These are phyloP conservation scores for Circinella umbellata DNA, from an alignment of 371 early-diverging fungal species.

Conservation along the genomic window DNA sequence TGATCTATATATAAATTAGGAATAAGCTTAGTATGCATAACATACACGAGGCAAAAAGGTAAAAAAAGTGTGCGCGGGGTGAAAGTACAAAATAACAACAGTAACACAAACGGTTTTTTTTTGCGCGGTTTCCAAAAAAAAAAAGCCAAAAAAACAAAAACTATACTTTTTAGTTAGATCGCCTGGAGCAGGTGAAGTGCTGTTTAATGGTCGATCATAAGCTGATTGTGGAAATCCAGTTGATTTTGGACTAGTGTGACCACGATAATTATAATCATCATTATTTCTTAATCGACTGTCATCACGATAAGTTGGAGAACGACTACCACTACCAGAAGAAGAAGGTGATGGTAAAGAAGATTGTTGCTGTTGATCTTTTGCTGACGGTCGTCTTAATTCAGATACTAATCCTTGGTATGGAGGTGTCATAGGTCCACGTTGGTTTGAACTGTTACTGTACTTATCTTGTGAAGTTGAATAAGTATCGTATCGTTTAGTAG, in stretches of 20 bases:
- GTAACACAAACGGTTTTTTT: too few relatives aligned
- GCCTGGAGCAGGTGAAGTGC: conserved; percentile 43
- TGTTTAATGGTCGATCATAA: conserved; percentile 37
- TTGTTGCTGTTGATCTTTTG: conserved; percentile 12
- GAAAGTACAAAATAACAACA: too few relatives aligned
- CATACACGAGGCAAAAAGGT: too few relatives aligned
- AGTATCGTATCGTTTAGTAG: conserved; percentile 9
- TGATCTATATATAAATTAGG: conserved; percentile 3
- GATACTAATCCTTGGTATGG: conserved; percentile 35
- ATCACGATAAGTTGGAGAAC: conserved; percentile 17
- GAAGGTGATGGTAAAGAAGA: conserved; percentile 1
- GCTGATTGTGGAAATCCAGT: conserved; percentile 9
- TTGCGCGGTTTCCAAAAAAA: background rate
- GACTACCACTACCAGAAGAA: background rate
- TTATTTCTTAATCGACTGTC: conserved; percentile 9
- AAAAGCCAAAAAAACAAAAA: background rate
- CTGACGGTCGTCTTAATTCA: conserved; percentile 25
- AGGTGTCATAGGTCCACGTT: conserved; percentile 33
- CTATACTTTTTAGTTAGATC: conserved; percentile 4
- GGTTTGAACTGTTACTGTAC: background rate
- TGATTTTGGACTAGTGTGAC: conserved; percentile 16
- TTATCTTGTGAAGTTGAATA: background rate
- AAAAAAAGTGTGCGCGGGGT: too few relatives aligned
- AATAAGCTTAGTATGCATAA: too few relatives aligned
- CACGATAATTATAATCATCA: conserved; percentile 9